Conservation (phyloP, 768 basidiomycete species). For the Mycena epipterygia region DNA sequence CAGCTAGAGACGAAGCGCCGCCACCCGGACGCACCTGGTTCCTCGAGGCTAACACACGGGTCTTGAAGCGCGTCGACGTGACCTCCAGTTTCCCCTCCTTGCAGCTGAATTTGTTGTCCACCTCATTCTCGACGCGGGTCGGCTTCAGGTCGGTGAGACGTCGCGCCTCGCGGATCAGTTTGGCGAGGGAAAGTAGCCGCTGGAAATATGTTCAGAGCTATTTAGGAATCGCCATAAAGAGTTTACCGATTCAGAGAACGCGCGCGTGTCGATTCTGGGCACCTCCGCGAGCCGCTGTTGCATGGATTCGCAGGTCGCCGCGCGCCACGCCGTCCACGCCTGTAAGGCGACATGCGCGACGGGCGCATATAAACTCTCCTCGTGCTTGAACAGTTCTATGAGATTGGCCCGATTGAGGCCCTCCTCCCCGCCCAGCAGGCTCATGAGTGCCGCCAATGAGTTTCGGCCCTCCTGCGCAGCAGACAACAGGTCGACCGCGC, state of each 20-base stretch:
- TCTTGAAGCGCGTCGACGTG: constrained; percentile 57
- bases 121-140: constrained; percentile 58
- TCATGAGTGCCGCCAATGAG: constrained; percentile 51
- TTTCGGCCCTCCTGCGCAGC: constrained; percentile 41
- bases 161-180: constrained; percentile 54
- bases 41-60: constrained; percentile 50
- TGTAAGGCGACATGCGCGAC: constrained; percentile 47
- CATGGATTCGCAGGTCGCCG: constrained; percentile 36
- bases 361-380: constrained; percentile 37
- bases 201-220: background rate
- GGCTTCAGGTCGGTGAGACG: constrained; percentile 61
- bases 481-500: constrained; percentile 59
- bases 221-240: background rate
- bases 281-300: constrained; percentile 29
- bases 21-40: constrained; percentile 41
- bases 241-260: constrained; percentile 47
- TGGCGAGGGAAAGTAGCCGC: constrained; percentile 48
- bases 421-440: constrained; percentile 54
- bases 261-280: constrained; percentile 42
- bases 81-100: constrained; percentile 53
- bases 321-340: constrained; percentile 61
- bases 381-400: constrained; percentile 44
- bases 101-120: constrained; percentile 46
- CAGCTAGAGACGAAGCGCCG: background rate
- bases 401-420: constrained; percentile 44